Evolutionary conservation across 768 basidiomycete species (phyloP), one percentile per base, ranked within the genome.

Genomic region (Lactarius hengduanensis): DNA sequence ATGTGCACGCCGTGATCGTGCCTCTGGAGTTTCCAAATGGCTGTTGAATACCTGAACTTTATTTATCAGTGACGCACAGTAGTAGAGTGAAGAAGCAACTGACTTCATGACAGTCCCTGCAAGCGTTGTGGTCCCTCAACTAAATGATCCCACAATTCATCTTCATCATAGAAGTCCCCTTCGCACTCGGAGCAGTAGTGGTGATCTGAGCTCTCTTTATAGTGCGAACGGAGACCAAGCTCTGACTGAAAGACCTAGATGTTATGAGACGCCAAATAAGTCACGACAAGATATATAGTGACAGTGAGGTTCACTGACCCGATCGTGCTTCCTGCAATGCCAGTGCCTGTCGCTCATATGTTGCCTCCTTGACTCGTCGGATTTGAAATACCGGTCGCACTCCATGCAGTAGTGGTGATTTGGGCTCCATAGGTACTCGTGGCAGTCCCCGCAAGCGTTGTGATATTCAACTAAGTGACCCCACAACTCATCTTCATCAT

Each of bases 221-320:
- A 78, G 71, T 87, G 86, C 68, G 85, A 80, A 16, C 77, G 74
- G 30, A 86, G 71, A 1, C 79, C 84, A 5, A 50, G 0, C 0
- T 74, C 77, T 61, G 71, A 78, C 62, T 69, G 69, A 73, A 86
- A 84, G 64, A 84, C 65, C 66, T 65, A 36, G 16, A 36, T 1
- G 8, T 22, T 5, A 22, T 1, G 8, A 50, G 36, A 11, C 3
- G 4, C 0, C 10, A 15, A 47, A 34, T 50, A 32, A 41, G 26
- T 40, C 28, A 43, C 38, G 20, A 18, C n/a, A 65, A 22, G 43
- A 45, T 50, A 38, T 20, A 54, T 13, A 28, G 2, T 68, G 32
- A 34, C 9, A 68, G 68, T 0, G 70, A 4, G 36, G 11, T 11
- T 71, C 2, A 36, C 55, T 50, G 32, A 66, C 65, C 36, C 1